Evolutionary conservation across 805 yeast species (phyloP).

Genomic region (Nakazawaea populi): DNA sequence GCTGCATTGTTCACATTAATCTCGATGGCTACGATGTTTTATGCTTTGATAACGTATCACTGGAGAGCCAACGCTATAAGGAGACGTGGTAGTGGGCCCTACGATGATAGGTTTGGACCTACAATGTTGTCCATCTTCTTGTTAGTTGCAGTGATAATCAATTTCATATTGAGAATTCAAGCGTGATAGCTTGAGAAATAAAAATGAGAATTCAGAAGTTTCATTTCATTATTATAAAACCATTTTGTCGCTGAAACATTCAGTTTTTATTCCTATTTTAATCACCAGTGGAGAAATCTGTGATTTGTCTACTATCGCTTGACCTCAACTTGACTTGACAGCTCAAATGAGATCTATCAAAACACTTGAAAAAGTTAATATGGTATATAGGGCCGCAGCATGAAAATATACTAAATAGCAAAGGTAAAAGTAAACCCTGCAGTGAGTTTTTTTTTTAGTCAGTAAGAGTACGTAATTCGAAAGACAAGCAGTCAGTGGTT

Average conservation of each 20-base stretch:
- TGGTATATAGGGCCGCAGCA: too few species aligned
- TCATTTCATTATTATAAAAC: background rate
- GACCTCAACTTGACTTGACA: too few species aligned
- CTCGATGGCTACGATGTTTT: slow-evolving; percentile 97
- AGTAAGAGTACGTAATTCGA: too few species aligned
- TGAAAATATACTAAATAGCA: too few species aligned
- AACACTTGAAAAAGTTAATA: too few species aligned
- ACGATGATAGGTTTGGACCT: slow-evolving; percentile 98
- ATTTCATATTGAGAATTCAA: slow-evolving; percentile 78
- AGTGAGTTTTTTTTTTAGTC: too few species aligned
- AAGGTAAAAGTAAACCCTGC: too few species aligned
- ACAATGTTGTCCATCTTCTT: slow-evolving; percentile 94
- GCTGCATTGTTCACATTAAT: slow-evolving; percentile 93
- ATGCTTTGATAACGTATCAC: slow-evolving; percentile 92
- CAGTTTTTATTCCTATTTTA: background rate
- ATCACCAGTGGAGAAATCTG: too few species aligned
- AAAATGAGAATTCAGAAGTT: too few species aligned
- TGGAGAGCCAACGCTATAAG: slow-evolving; percentile 99
- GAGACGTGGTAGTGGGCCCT: slow-evolving; percentile 97
- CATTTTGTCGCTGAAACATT: background rate
- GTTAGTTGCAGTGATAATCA: slow-evolving; percentile 87
- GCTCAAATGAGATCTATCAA: too few species aligned
- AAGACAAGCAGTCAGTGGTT: too few species aligned
- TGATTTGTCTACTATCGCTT: too few species aligned
- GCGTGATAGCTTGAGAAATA: slow-evolving; percentile 25